These are phyloP conservation scores for Rhypophila decipiens DNA, from an alignment of 495 filamentous ascomycete genomes.

Conservation along the genomic window DNA sequence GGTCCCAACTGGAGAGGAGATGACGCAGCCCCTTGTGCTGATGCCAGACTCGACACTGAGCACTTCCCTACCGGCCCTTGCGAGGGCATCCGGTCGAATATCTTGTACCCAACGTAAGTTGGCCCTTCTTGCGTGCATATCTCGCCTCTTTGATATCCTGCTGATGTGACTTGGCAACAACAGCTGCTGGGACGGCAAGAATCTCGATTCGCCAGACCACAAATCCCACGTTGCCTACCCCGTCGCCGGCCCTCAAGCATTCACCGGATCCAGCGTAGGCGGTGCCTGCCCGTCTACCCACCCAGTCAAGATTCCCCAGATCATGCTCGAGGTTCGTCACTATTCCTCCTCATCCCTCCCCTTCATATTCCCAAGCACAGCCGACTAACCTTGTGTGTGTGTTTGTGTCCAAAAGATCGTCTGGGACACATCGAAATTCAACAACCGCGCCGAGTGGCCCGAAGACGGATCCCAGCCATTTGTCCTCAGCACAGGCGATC, in stretches of 20 bases:
- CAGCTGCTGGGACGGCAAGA: constrained; percentile 60
- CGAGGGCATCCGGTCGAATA: constrained; percentile 34
- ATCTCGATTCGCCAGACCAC: constrained; percentile 49
- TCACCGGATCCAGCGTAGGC: constrained; percentile 25
- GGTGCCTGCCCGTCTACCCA: constrained; percentile 48
- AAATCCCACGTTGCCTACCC: constrained; percentile 55
- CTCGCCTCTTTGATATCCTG: not conserved
- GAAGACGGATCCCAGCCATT: constrained; percentile 36
- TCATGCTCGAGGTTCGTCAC: constrained; percentile 53
- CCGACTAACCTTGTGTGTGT: constrained; percentile 3
- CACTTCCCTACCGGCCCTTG: constrained; percentile 19
- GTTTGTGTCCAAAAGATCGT: too few species aligned
- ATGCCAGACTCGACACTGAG: constrained; percentile 25
- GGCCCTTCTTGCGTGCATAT: not conserved
- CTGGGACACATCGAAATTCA: constrained; percentile 45
- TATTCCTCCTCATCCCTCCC: constrained; percentile 8
- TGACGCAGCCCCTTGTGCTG: constrained; percentile 29
- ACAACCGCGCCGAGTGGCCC: constrained; percentile 41
- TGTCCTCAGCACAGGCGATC: constrained; percentile 18
- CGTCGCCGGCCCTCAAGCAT: constrained; percentile 40
- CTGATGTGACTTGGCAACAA: not conserved
- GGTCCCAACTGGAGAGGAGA: constrained; percentile 32
- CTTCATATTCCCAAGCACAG: constrained; percentile 34
- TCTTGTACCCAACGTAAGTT: constrained; percentile 35
- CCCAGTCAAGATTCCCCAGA: constrained; percentile 49